Evolutionary conservation across 1,139 yeast genomes (phyloP).

Genomic region (Zygosaccharomyces pseudobailii): DNA sequence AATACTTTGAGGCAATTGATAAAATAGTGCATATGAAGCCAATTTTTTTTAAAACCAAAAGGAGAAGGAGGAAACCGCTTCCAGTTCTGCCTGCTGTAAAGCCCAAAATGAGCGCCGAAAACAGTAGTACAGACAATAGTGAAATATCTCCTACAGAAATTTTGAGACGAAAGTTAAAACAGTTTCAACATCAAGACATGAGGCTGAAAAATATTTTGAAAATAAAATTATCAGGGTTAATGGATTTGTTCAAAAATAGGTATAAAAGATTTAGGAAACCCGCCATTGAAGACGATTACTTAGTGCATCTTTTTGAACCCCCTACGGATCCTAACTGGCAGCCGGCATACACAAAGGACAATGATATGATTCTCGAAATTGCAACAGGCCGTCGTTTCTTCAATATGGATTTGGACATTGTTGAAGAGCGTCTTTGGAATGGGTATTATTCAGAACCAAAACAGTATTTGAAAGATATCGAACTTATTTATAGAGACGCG

Average conservation of each 20-base stretch:
- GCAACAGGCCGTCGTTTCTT: slow-evolving; percentile 65
- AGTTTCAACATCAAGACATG: slow-evolving; percentile 67
- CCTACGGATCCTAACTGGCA: slow-evolving; percentile 33
- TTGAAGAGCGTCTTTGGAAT: slow-evolving; percentile 95
- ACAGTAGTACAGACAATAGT: slow-evolving; percentile 22
- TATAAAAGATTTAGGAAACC: slow-evolving; percentile 91
- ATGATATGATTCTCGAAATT: slow-evolving; percentile 75
- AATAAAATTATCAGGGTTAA: slow-evolving; percentile 76
- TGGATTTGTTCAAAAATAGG: slow-evolving; percentile 83
- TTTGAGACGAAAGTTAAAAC: slow-evolving; percentile 37
- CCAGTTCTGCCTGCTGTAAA: slow-evolving; percentile 43
- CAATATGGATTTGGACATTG: slow-evolving; percentile 90
- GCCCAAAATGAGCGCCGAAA: slow-evolving; percentile 16
- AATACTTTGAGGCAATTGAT: slow-evolving; percentile 54
- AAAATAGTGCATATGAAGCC: slow-evolving; percentile 65
- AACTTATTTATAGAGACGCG: slow-evolving; percentile 77
- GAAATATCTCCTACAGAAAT: slow-evolving; percentile 25
- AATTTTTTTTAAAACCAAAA: slow-evolving; percentile 41
- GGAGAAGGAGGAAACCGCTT: slow-evolving; percentile 36
- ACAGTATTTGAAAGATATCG: slow-evolving; percentile 80
- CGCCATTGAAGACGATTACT: slow-evolving; percentile 66
- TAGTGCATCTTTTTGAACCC: slow-evolving; percentile 76
- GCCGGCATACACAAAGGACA: slow-evolving; percentile 54
- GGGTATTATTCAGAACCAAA: slow-evolving; percentile 92
- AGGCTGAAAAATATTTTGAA: slow-evolving; percentile 78